These are phyloP conservation scores for Saturnispora galanensis DNA, from an alignment of 805 yeast genomes.

Conservation along the genomic window DNA sequence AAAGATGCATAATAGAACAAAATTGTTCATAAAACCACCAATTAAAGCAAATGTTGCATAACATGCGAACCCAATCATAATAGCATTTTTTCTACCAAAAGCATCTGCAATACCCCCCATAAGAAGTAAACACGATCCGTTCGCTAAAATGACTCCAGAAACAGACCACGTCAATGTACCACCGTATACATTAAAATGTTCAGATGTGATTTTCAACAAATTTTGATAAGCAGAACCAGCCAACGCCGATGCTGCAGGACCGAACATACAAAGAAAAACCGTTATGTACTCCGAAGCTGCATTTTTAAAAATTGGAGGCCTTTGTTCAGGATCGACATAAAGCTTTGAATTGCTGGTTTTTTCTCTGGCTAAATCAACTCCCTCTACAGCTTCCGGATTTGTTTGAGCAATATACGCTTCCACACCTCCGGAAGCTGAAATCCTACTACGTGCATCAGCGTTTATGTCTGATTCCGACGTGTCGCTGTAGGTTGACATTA, in stretches of 20 bases:
- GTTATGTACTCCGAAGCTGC: constrained; percentile 27
- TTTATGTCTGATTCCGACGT: neutral
- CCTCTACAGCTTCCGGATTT: neutral
- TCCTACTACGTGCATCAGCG: neutral
- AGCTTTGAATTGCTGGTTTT: constrained; percentile 1
- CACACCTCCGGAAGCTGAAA: neutral
- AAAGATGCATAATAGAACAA: constrained; percentile 30
- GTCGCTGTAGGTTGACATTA: too few relatives aligned
- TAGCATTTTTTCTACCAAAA: constrained; percentile 34
- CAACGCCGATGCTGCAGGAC: constrained; percentile 33
- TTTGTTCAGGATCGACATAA: constrained; percentile 20
- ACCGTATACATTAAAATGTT: constrained; percentile 29
- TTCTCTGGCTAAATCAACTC: constrained; percentile 4
- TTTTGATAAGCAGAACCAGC: constrained; percentile 29
- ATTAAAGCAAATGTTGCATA: constrained; percentile 28
- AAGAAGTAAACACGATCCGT: constrained; percentile 33
- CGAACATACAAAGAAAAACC: constrained; percentile 27
- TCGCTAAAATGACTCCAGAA: constrained; percentile 32
- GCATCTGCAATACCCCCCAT: constrained; percentile 41
- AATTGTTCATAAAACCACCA: constrained; percentile 31
- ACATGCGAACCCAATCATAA: constrained; percentile 26
- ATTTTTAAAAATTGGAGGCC: constrained; percentile 30
- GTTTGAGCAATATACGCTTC: constrained; percentile 1
- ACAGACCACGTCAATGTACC: constrained; percentile 37
- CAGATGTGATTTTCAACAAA: constrained; percentile 28